phyloP scores from a whole-genome alignment of 129 eudicot species.

The Helianthus tuberosus region DNA sequence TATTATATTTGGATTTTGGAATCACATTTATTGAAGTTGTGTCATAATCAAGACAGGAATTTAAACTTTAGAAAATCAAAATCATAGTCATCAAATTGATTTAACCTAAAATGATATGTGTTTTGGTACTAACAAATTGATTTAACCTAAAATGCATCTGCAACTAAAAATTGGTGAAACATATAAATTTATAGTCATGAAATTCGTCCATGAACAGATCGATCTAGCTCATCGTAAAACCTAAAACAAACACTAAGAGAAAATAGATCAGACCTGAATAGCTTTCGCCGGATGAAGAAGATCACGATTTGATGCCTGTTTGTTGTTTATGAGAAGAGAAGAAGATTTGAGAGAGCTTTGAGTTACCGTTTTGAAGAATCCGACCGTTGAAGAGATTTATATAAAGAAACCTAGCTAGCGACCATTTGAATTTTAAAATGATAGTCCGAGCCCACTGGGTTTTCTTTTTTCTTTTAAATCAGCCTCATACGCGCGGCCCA shows the following conservation, averaged over 20 bases:
- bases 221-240: slow-evolving; percentile 3
- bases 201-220: not conserved
- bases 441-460: not conserved
- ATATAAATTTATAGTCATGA: not conserved
- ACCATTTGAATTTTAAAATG: slow-evolving; percentile 22
- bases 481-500: slow-evolving; percentile 18
- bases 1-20: not conserved
- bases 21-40: no score
- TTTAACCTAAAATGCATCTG: slow-evolving; percentile 14
- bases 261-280: slow-evolving; percentile 22
- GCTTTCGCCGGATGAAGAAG: not conserved
- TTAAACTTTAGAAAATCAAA: not conserved
- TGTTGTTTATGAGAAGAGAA: slow-evolving; percentile 7
- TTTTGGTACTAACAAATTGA: not conserved
- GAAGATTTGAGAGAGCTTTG: not conserved
- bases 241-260: not conserved
- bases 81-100: no score
- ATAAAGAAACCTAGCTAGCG: slow-evolving; percentile 7
- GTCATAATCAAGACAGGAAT: no score
- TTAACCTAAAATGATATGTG: not conserved
- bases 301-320: not conserved
- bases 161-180: not conserved
- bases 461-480: not conserved
- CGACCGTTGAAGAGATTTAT: slow-evolving; percentile 29
- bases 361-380: slow-evolving; percentile 31